Base-by-base conservation (phyloP, 139 green algal genomes). In the Raphidocelis subcapitata region DNA sequence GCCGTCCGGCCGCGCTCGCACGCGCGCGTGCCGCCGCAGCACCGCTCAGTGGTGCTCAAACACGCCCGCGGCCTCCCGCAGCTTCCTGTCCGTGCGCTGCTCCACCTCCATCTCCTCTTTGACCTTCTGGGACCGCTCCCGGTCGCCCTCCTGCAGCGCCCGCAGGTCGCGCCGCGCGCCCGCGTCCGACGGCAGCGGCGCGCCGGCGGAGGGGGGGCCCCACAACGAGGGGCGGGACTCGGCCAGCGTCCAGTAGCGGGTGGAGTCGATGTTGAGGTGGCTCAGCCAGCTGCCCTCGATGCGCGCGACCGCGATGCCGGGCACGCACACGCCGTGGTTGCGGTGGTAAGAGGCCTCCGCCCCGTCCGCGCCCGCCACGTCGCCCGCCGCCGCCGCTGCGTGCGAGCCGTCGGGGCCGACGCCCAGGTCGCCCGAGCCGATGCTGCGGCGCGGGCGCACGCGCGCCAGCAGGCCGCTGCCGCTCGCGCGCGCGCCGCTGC, bases 241-340 rank as follows among this genome's bases (percentile, higher is more conserved):
- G 2, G 24, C 35, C 20, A 92, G 56, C 1, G 83, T 90, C 91
- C 91, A 95, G 59, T 68, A 86, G 62, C 89, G 70, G 15, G 77
- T 47, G 2, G 80, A 75, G 44, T 88, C 85, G 61, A 90, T 87
- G 73, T 92, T 83, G 15, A 94, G 56, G 71, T 96, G 84, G 1
- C 80, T 89, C 31, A 96, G 84, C 90, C 90, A 96, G 80, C 92
- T 93, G 71, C 91, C 91, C 35, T 86, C 74, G 14, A 88, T 55
- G 2, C 52, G 60, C 15, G 70, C 61, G 12, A 85, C 72, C 31
- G 72, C 72, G 1, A 78, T 51, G 44, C 72, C 72, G 62, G 72
- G 72, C 28, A 78, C 72, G 3, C 41, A 12, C 41, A 49, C 41
- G 8, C 41, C 41, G 41, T 49, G 41, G 41, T 49, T 49, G 41